Evolutionary conservation across 495 filamentous ascomycete species (phyloP), one percentile per base, ranked within the genome.

Genomic region (Neurospora tetraspora): DNA sequence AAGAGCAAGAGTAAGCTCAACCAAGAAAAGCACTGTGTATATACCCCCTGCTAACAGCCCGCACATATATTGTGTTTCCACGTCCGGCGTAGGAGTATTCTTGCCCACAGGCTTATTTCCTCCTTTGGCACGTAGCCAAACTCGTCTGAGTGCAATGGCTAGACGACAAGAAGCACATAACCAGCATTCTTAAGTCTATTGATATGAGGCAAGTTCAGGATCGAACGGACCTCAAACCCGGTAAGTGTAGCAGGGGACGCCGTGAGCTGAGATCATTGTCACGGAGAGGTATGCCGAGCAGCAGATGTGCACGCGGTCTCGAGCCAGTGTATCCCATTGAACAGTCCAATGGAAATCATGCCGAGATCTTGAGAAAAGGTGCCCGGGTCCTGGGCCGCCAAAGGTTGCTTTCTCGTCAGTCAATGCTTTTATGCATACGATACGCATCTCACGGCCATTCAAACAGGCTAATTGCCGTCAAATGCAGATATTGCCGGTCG

Each of bases 381-480:
- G 31, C 38, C 14, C 36, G 39, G 40, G 39, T 43, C 36, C 36
- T 34, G 39, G 71, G 72, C 71, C 68, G 70, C 72, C 70, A 71
- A 71, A 53, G 74, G 36, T 61, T 42, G 65, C 71, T 61, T 71
- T 69, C 53, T 68, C 27, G 27, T 65, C 23, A 65, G 27, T 71
- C 72, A 39, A 59, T 75, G 39, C 18, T 72, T 20, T 27, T 38
- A 45, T 47, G 42, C 27, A n/a, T 38, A 73, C 37, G 27, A 59
- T 37, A 45, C 38, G 45, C 34, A 37, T 37, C 27, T 68, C 11
- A 10, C 45, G 45, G 18, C 31, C 34, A 31, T 31, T 72, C 69
- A 71, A 74, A 74, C 76, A 79, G 78, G 76, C 76, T 79, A 79
- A 78, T 78, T 79, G 75, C 71, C 72, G 69, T 72, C 53, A 65